Evolutionary conservation across 164 flowering plant species (phyloP), one percentile per base, ranked within the genome.

Genomic region (Saururus chinensis): DNA sequence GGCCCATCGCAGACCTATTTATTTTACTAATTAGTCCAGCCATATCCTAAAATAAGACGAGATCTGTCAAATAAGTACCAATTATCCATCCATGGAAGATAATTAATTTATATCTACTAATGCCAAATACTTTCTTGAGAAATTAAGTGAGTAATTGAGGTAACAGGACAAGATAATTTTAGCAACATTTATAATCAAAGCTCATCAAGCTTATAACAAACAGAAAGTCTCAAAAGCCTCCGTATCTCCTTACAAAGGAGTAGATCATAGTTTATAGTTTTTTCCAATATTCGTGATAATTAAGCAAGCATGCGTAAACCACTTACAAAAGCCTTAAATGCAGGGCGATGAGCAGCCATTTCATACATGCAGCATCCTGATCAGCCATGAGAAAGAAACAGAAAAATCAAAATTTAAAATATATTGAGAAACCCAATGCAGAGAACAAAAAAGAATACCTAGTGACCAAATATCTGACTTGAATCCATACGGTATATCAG

Each of bases 281-380:
- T 17, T 20, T 19, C 17, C 11, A 19, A 53, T 20, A 19, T 0
- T 9, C 25, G 6, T 30, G 16, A 56, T 21, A n/a, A 30, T 0
- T 20, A 20, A 52, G 7, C 6, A 35, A 53, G 0, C 13, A 55
- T 22, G 20, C 51, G 45, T 49, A 51, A 26, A 61, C 40, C 58
- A 64, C 97, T 84, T 85, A 93, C 99, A 79, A 93, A 93, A 64
- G 99, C 99, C 77, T 93, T 93, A 66, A 93, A 93, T 53, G 99
- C 99, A 59, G 96, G 99, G 55, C 99, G 99, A 80, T 82, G 86
- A 70, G 99, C 99, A 75, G 97, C 87, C 95, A 93, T 93, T 85
- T 93, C 99, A 69, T 93, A 93, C 72, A 90, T 82, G 64, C 99
- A 93, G 79, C 99, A 93, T 1, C 99, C 99, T 92, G 83, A 52